Evolutionary conservation across 139 green algal species (phyloP), one percentile per base, ranked within the genome.

Genomic region (Prasinococcaceae sp.): DNA sequence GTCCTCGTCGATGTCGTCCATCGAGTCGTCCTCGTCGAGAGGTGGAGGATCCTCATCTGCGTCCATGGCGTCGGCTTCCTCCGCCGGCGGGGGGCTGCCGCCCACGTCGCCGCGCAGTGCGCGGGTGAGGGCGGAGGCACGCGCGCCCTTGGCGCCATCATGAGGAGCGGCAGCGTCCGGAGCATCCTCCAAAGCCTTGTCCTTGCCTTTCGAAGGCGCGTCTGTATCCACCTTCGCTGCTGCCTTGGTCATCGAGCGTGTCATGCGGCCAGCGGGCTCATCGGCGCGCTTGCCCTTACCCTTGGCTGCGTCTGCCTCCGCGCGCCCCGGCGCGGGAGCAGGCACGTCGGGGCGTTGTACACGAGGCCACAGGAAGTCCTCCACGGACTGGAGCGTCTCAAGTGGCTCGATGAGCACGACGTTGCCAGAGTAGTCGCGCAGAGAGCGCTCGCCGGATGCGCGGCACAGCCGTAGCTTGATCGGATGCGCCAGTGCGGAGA

Each of bases 391-490:
- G 58, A 97, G 80, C 37, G 77, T 93, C 17, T 86, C 89, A 23
- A 97, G 69, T 0, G 89, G 88, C 70, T 97, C 89, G 10, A 97
- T 92, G 0, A 97, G 64, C 28, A 97, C 85, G 6, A 94, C 69
- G 54, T 89, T 93, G 41, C 57, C 47, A 24, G 69, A 72, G 69
- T 95, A 94, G 47, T 95, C 84, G 4, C 77, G 53, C 36, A 95
- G 60, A 2, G 35, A 17, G 35, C 30, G 23, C 20, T 66, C 72
- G 30, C 33, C 51, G 30, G 23, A 26, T 6, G 72, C 65, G 1
- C 79, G 61, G 22, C 56, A 63, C 40, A 97, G 74, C 14, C 84
- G 74, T 46, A 97, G 66, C 74, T 95, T 95, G 58, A 97, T 78
- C 0, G 88, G 88, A 47, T 93, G 82, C 33, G 72, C 77, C 6